Evolutionary conservation across 352 stramenopile species (phyloP).

Genomic region (Thraustochytrium sp.): DNA sequence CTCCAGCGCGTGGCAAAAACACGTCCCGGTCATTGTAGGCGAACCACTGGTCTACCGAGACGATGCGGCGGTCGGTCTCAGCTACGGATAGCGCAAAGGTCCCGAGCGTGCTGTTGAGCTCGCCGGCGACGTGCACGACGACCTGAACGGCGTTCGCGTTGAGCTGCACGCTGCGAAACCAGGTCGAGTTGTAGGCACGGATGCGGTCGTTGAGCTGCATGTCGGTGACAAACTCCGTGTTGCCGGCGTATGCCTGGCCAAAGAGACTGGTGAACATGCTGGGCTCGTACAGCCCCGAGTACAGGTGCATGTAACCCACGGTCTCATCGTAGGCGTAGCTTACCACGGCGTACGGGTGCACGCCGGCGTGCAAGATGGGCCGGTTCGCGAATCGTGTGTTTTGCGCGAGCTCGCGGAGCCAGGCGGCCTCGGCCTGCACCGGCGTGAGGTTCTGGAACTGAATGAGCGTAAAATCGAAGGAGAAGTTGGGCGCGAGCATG

Average conservation of each 20-base stretch:
- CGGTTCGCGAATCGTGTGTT: neutral
- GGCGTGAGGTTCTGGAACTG: neutral
- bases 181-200: slow-evolving; percentile 2
- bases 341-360: slow-evolving; percentile 4
- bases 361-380: slow-evolving; percentile 6
- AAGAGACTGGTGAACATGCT: neutral
- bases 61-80: neutral
- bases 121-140: neutral
- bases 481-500: slow-evolving; percentile 29
- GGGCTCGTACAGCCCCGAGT: neutral
- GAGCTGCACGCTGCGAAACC: slow-evolving; percentile 5
- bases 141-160: neutral
- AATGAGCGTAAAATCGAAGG: slow-evolving; percentile 40
- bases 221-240: slow-evolving; percentile 35
- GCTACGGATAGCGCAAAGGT: neutral
- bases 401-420: neutral
- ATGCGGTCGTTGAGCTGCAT: slow-evolving; percentile 44
- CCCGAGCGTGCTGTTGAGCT: neutral
- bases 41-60: slow-evolving; percentile 19
- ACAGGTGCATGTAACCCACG: neutral
- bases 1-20: neutral
- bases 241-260: neutral
- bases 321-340: neutral
- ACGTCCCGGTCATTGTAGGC: neutral
- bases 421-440: neutral